Evolutionary conservation across 768 basidiomycete species (phyloP).

Genomic region (Trametes maxima): DNA sequence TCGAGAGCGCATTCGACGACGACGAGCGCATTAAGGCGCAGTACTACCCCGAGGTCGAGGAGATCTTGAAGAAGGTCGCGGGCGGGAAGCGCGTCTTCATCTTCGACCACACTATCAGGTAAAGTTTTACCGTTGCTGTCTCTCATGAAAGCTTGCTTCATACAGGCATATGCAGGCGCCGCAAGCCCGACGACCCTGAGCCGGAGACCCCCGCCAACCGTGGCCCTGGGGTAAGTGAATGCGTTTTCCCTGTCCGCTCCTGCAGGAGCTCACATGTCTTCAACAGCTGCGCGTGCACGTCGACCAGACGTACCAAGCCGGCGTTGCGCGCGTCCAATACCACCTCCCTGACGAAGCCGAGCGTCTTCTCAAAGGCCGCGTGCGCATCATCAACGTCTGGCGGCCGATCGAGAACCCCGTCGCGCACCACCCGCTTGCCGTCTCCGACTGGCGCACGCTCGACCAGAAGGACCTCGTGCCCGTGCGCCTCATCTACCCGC

Average conservation of each 20-base stretch:
- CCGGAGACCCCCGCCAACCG: not conserved
- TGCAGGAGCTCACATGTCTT: not conserved
- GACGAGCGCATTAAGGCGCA: constrained; percentile 38
- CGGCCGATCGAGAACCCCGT: constrained; percentile 42
- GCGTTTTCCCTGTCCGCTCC: not conserved
- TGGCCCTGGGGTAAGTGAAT: not conserved
- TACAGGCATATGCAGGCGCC: constrained; percentile 11
- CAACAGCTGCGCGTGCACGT: constrained; percentile 42
- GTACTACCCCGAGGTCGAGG: constrained; percentile 45
- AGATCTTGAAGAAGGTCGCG: constrained; percentile 41
- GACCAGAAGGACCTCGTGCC: constrained; percentile 40
- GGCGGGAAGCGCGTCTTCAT: constrained; percentile 45
- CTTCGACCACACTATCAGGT: constrained; percentile 47
- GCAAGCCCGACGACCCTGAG: not conserved
- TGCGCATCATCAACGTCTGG: constrained; percentile 49
- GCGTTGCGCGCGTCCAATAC: constrained; percentile 37
- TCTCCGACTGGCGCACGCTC: constrained; percentile 42
- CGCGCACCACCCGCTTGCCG: constrained; percentile 41
- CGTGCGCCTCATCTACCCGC: constrained; percentile 37
- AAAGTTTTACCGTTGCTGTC: constrained; percentile 1
- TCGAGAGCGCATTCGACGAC: constrained; percentile 42
- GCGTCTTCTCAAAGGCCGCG: constrained; percentile 40
- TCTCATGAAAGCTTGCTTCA: not conserved
- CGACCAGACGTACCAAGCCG: constrained; percentile 43
- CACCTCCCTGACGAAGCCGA: constrained; percentile 45